Evolutionary conservation across 352 stramenopile genomes (phyloP), one percentile per base, ranked within the genome.

Genomic region (Lagenidium sp.): DNA sequence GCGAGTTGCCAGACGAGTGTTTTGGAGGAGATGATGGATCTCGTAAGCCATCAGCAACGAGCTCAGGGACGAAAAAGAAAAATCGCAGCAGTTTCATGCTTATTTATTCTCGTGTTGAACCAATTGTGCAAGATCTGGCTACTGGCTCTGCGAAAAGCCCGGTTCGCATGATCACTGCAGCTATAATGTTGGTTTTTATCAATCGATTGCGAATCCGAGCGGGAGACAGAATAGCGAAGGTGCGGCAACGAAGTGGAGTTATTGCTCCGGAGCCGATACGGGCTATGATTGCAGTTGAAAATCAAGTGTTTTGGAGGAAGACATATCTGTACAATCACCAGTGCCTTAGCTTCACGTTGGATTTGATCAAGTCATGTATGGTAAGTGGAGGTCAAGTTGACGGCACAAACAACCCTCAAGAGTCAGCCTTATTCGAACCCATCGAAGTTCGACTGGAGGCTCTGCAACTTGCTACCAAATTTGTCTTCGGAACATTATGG

Each of bases 81-180:
- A 92, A 68, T 22, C 69, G 78, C 26, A 94, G 80, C 43, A 90
- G 78, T 44, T 94, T 94, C 31, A 93, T 94, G 80, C 59, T 94
- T 6, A 74, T 93, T 32, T 94, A 94, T 44, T 65, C 78, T 10
- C 74, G 78, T 23, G 64, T 66, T 18, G 60, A 64, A 25, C 59
- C 77, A 1, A 64, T 66, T 19, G 37, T 89, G 5, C 50, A 36
- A 11, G 23, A 64, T 7, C 44, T 64, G 7, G 19, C 30, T 2
- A 29, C 22, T n/a, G n/a, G n/a, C n/a, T n/a, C n/a, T n/a, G n/a
- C n/a, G n/a, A n/a, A n/a, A n/a, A n/a, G n/a, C n/a, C n/a, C n/a
- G n/a, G n/a, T n/a, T n/a, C n/a, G n/a, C n/a, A n/a, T n/a, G n/a
- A n/a, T n/a, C n/a, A n/a, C n/a, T n/a, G n/a, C n/a, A n/a, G n/a